Base-by-base conservation (phyloP, 306 rosid species). In the Cucumis sativus region DNA sequence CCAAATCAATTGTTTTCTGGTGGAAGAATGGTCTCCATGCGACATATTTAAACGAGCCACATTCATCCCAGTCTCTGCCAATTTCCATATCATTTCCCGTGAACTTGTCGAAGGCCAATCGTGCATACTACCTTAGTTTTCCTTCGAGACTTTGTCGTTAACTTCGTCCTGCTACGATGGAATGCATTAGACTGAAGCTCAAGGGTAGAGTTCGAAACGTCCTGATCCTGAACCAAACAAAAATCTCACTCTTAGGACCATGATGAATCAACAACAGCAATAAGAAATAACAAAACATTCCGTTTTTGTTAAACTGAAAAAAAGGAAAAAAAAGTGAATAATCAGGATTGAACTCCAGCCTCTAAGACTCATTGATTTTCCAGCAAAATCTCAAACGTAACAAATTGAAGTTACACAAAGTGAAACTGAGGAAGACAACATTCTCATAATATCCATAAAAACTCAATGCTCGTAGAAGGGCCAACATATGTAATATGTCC, bases 31-130 rank as follows among this genome's bases (percentile, higher is more conserved):
- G 81, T 95, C 96, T 65, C 98, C 97, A 45, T 95, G 98, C 9
- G 98, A 95, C 98, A 95, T 95, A 70, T 92, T 95, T 55, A 95
- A 88, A 64, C 98, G 96, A 0, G 96, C 98, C 54, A 95, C 93
- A 64, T 89, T 89, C 98, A 95, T 92, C 83, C 98, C 97, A 23
- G 86, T 23, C 76, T 89, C 86, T 0, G 97, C 97, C 45, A 95
- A 89, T 78, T 88, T 90, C 93, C 97, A 95, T 60, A 95, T 95
- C 98, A 95, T 95, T 80, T 95, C 96, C 3, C 90, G 92, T 60
- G 96, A 78, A 90, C 92, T 95, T 8, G 97, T 81, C 15, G 96
- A 89, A 1, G 98, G 77, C 98, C 98, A 23, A 95, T 95, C 0
- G 98, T 95, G 76, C 98, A 92, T 0, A 95, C 91, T 37, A 95